Conservation (phyloP, 2,329 filamentous ascomycete species). For the Pseudohalonectria lignicola region DNA sequence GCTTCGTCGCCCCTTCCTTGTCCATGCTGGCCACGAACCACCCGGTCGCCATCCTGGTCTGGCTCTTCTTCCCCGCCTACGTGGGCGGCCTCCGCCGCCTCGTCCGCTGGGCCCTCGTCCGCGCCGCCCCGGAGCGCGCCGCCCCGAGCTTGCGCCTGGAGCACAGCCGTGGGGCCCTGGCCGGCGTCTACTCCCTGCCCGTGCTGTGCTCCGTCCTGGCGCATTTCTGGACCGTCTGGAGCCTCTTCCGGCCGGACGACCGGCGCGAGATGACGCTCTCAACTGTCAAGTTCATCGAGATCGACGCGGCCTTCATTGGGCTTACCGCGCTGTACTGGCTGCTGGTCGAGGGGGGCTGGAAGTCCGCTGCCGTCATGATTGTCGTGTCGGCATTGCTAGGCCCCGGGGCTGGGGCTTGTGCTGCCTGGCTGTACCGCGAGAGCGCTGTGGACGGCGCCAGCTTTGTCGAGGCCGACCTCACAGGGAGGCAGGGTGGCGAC, state of each 20-base stretch:
- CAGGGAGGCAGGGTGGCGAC: neutral
- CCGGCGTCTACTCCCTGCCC: constrained; percentile 33
- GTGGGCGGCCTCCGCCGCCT: constrained; percentile 30
- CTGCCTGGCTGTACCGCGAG: constrained; percentile 21
- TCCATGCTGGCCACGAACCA: constrained; percentile 31
- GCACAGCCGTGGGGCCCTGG: constrained; percentile 23
- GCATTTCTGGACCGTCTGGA: constrained; percentile 18
- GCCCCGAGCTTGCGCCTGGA: constrained; percentile 29
- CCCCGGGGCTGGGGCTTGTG: constrained; percentile 23
- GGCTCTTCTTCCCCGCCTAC: constrained; percentile 41
- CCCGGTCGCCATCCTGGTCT: constrained; percentile 26
- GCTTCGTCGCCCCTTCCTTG: constrained; percentile 33
- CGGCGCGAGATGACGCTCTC: constrained; percentile 37
- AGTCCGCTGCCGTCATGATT: constrained; percentile 15
- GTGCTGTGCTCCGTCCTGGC: constrained; percentile 28
- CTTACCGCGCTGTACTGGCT: constrained; percentile 42
- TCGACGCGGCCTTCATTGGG: constrained; percentile 32
- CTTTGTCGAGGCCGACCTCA: neutral
- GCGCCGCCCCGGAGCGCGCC: constrained; percentile 6
- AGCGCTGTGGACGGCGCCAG: neutral
- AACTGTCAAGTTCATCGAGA: constrained; percentile 31
- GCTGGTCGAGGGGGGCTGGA: constrained; percentile 36
- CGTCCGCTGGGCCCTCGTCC: constrained; percentile 15
- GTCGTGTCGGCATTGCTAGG: constrained; percentile 17
- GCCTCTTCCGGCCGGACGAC: constrained; percentile 27